Conservation (phyloP, 768 basidiomycete genomes). For the Trametes elegans region DNA sequence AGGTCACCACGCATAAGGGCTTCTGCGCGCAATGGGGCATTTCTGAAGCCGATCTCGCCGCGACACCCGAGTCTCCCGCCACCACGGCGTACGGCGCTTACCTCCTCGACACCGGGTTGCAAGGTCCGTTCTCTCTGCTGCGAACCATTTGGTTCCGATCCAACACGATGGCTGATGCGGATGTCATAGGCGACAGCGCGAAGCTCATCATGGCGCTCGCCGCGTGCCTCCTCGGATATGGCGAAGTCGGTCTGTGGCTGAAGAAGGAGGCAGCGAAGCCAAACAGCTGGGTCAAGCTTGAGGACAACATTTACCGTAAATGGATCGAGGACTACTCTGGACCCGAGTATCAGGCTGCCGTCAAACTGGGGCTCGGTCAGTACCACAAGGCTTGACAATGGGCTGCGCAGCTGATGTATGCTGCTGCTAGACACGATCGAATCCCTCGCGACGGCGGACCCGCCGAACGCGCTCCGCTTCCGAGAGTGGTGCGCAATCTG, state of each 20-base stretch:
- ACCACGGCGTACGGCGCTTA: conserved; percentile 88
- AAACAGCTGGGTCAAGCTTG: conserved; percentile 53
- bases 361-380: conserved; percentile 72
- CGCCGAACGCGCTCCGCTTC: conserved; percentile 59
- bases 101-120: conserved; percentile 74
- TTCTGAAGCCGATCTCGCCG: conserved; percentile 53
- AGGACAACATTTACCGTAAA: conserved; percentile 69
- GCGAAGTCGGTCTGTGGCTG: conserved; percentile 87
- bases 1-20: conserved; percentile 67
- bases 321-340: conserved; percentile 86
- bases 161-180: not conserved
- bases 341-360: conserved; percentile 66
- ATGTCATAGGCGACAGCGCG: conserved; percentile 61
- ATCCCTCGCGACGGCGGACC: conserved; percentile 51
- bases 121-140: conserved; percentile 40
- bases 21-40: conserved; percentile 77
- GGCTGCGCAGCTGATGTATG: not conserved
- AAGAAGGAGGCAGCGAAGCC: conserved; percentile 49
- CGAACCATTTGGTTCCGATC: not conserved
- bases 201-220: conserved; percentile 79
- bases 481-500: conserved; percentile 71
- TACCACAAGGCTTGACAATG: not conserved
- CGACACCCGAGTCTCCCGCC: conserved; percentile 61
- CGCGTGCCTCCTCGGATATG: conserved; percentile 88
- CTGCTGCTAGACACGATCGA: conserved; percentile 69